These are phyloP conservation scores for Solanum infundibuliforme DNA, from an alignment of 257 asterid species.

Conservation along the genomic window DNA sequence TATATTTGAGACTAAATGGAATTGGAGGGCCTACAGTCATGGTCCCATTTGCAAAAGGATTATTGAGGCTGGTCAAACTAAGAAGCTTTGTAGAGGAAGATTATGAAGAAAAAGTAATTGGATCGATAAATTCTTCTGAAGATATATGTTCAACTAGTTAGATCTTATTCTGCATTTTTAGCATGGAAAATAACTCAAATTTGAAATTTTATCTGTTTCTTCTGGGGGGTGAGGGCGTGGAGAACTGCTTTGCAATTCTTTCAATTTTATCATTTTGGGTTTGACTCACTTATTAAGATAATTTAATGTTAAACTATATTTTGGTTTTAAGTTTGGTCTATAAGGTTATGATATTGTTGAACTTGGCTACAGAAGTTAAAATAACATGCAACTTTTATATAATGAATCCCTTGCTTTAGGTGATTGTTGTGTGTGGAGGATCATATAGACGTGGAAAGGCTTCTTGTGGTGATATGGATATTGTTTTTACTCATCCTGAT, in stretches of 20 bases:
- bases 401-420: conserved; percentile 31
- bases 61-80: background rate
- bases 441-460: conserved; percentile 93
- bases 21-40: background rate
- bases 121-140: background rate
- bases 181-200: background rate
- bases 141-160: background rate
- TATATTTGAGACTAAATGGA: background rate
- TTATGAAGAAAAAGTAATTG: background rate
- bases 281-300: background rate
- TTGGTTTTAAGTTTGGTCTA: background rate
- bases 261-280: background rate
- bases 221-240: background rate
- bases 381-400: background rate
- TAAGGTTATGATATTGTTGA: background rate
- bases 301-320: background rate
- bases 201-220: background rate
- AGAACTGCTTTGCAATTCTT: background rate
- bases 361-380: background rate
- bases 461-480: conserved; percentile 92
- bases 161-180: background rate
- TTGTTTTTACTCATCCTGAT: conserved; percentile 86
- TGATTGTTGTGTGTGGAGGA: conserved; percentile 76
- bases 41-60: background rate
- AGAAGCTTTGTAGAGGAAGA: background rate